Evolutionary conservation across 345 rosid genomes (phyloP).

Genomic region (Raphanus sativus): DNA sequence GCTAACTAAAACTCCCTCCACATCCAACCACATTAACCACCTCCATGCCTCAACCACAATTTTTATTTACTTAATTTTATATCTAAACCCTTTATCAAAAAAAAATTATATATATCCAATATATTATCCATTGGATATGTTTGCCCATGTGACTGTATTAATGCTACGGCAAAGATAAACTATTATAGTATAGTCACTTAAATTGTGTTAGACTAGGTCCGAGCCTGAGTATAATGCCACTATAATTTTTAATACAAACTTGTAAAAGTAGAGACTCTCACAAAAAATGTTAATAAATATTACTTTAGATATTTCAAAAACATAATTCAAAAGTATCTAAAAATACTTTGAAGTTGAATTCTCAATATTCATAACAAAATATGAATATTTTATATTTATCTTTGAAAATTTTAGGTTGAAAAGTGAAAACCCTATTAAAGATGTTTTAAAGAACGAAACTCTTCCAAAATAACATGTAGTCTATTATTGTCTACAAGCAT

Average conservation of each 20-base stretch:
- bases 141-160: neutral
- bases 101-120: neutral
- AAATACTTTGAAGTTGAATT: neutral
- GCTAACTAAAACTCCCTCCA: neutral
- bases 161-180: neutral
- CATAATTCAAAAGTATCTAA: neutral
- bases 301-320: neutral
- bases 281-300: neutral
- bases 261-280: neutral
- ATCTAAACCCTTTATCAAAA: no score
- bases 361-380: neutral
- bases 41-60: neutral
- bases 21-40: neutral
- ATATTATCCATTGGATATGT: neutral
- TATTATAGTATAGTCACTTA: neutral
- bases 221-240: neutral
- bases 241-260: neutral
- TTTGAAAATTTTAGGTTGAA: neutral
- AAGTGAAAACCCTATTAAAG: neutral
- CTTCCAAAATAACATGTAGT: neutral
- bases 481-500: neutral
- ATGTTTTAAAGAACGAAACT: neutral
- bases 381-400: no score
- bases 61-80: neutral
- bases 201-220: conserved; percentile 6